Evolutionary conservation across 192 early-diverging fungal species (phyloP), one percentile per base, ranked within the genome.

Genomic region (Coemansia sp.): DNA sequence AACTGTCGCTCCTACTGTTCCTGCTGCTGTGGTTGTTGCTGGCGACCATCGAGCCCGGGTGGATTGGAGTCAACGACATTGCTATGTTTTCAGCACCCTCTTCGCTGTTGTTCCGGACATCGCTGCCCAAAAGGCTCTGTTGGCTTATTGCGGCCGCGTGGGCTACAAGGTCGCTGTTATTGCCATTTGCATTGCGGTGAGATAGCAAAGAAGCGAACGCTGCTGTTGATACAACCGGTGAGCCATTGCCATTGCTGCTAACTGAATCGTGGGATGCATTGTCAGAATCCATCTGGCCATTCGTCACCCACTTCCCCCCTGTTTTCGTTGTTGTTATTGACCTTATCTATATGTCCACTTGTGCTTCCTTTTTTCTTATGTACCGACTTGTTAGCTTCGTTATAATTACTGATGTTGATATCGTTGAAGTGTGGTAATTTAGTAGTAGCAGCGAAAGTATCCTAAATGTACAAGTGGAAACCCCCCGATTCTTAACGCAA

Each of bases 251-350:
- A 4, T 32, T 32, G 32, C 32, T 41, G 6, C 39, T 41, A 16
- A 0, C 26, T n/a, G 37, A 18, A 16, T 41, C 36, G 36, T 4
- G 39, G 37, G 57, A 41, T 8, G 9, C 57, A 18, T 59, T 37
- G 57, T 59, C 57, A 8, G 57, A 59, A 59, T 59, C 39, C 57
- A 59, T 59, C 26, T 54, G 26, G 21, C 26, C 51, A 22, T 10
- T 9, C 51, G 21, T 54, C 51, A 13, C 13, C 1, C 13, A 12
- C 13, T 9, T 45, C 8, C 13, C 13, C 43, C 10, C 13, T 15
- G 43, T 5, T 15, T 9, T 45, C 2, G 43, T 45, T 45, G 43
- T 45, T 15, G 43, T 5, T 15, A 45, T 12, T 45, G 8, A 7
- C 13, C 13, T 45, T 45, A 6, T 49, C 13, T 49, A 16, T 18